Base-by-base conservation (phyloP, 257 asterid species). In the Buddleja alternifolia region DNA sequence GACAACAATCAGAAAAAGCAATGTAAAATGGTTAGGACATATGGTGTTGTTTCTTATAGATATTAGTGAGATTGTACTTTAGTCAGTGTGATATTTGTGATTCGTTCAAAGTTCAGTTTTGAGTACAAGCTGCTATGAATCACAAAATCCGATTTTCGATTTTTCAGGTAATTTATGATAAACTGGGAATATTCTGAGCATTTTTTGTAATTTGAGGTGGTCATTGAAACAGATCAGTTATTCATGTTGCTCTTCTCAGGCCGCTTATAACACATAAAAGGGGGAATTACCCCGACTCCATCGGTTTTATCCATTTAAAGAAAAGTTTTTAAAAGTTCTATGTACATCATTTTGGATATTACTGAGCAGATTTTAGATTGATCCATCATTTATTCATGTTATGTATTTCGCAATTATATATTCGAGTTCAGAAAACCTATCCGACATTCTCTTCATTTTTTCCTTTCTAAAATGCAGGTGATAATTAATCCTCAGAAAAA, bases 401-500 rank as follows among this genome's bases (percentile, higher is more conserved):
- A 5, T 42, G 48, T 29, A 24, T 23, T 29, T 32, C 25, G 15
- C 19, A 23, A 8, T 17, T 23, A n/a, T 39, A 21, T 37, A 24
- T 40, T 7, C 36, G 9, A 37, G 17, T 46, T 7, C 10, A 34
- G 54, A 71, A 66, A 71, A 10, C 63, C 0, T 10, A 32, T 14
- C 19, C 14, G 16, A 34, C 7, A 2, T 25, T 11, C 3, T 11
- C 10, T 54, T 23, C 40, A 8, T 62, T 1, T 62, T 16, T 8
- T 15, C 14, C 41, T 17, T 60, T 23, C 23, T 7, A 23, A 10
- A 67, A 59, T 56, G 45, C 70, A 80, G 82, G 81, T 71, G 79
- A 70, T 64, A 56, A 63, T 58, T 63, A 75, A 77, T 50, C 67
- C 60, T 77, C 54, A 40, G 71, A 44, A 40, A 64, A 71, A n/a